Conservation (phyloP, 176 grass and related monocot genomes). For the Bonia amplexicaulis region DNA sequence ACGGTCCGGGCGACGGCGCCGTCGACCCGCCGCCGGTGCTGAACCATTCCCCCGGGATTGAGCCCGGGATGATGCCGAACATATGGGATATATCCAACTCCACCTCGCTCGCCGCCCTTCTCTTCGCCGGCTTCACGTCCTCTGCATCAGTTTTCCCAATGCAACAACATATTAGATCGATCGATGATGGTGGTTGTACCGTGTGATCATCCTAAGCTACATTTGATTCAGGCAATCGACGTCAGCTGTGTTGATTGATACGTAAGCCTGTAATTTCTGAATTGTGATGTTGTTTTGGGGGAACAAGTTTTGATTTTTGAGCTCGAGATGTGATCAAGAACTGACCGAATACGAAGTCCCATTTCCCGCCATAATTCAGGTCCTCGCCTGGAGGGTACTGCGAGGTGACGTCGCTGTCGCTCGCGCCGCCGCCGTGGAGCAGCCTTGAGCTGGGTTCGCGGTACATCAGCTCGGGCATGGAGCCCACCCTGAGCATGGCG, state of each 20-base stretch:
- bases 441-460: not conserved
- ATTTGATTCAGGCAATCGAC: not conserved
- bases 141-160: constrained; percentile 22
- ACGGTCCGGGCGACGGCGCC: constrained; percentile 37
- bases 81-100: constrained; percentile 21
- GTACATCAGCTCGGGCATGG: constrained; percentile 45
- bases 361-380: constrained; percentile 10
- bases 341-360: constrained; percentile 45
- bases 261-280: not conserved
- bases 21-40: constrained; percentile 16
- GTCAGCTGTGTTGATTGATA: not conserved
- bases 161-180: constrained; percentile 11
- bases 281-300: not conserved
- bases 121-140: constrained; percentile 31
- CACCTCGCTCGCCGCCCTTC: constrained; percentile 18
- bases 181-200: not conserved
- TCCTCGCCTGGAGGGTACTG: constrained; percentile 11
- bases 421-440: not conserved
- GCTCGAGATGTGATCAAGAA: not conserved
- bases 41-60: constrained; percentile 30
- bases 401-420: constrained; percentile 23
- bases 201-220: constrained; percentile 2
- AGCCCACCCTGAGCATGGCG: constrained; percentile 17
- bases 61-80: not conserved
- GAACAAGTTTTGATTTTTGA: not conserved